phyloP scores from a whole-genome alignment of 768 basidiomycete genomes.

The Infundibulicybe gibba region DNA sequence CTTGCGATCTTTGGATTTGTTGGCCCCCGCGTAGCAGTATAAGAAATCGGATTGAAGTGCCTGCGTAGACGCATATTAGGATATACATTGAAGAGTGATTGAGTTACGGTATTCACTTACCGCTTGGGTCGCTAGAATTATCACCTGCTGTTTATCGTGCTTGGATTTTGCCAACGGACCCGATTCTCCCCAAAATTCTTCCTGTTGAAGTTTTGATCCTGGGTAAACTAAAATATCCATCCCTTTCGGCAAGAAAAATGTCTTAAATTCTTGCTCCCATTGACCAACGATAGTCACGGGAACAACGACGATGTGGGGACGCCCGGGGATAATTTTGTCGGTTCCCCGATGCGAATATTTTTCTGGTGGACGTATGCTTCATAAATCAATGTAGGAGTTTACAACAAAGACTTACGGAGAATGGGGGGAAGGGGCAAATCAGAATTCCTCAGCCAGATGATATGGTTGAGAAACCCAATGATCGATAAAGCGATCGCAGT shows the following conservation, averaged over 20 bases:
- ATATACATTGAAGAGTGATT: neutral
- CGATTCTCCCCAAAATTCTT: conserved; percentile 13
- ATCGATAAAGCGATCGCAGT: conserved; percentile 16
- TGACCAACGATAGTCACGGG: conserved; percentile 15
- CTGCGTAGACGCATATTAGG: conserved; percentile 6
- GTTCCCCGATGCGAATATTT: conserved; percentile 1
- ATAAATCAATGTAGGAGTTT: neutral
- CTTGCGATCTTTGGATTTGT: neutral
- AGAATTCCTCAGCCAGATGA: conserved; percentile 3
- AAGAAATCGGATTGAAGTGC: conserved; percentile 11
- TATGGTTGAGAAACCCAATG: conserved; percentile 14
- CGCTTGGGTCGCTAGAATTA: conserved; percentile 19
- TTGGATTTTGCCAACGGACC: conserved; percentile 12
- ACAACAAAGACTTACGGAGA: conserved; percentile 1
- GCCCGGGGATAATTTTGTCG: neutral
- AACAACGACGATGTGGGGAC: conserved; percentile 16
- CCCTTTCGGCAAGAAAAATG: conserved; percentile 5
- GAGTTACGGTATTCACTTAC: conserved; percentile 11
- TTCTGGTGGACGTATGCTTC: neutral
- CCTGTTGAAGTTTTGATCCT: neutral
- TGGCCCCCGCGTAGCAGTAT: neutral
- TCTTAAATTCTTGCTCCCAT: conserved; percentile 15
- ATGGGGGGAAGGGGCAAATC: neutral
- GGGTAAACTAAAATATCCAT: conserved; percentile 23
- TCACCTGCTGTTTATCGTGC: conserved; percentile 4